Percentiles rank a stretch among this genome's conserved stretches.
Conservation (phyloP, 192 early-diverging fungal species). For the Podochytrium sp. region DNA sequence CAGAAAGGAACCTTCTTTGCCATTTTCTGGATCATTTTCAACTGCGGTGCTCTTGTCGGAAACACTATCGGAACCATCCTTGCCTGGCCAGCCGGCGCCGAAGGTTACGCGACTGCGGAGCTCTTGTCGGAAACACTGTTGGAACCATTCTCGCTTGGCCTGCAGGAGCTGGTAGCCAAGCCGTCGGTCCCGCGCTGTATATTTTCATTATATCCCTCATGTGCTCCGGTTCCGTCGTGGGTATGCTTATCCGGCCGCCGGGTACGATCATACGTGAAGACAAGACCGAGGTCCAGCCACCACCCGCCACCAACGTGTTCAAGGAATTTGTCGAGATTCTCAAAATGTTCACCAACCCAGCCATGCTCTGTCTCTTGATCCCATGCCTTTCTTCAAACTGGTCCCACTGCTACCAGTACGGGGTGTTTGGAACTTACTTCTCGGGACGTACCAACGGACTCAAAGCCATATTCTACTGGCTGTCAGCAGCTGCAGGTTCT, state of each 20-base stretch:
- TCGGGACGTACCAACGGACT: too few species aligned
- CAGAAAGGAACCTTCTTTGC: too few species aligned
- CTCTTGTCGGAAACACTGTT: conserved; percentile 73
- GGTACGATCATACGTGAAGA: conserved; percentile 67
- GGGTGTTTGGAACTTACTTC: conserved; percentile 62
- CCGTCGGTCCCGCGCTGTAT: conserved; percentile 65
- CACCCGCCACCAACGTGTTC: conserved; percentile 69
- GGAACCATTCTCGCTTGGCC: conserved; percentile 71
- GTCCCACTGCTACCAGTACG: conserved; percentile 79
- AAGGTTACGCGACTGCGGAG: conserved; percentile 79
- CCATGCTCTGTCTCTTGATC: conserved; percentile 67
- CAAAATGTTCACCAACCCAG: conserved; percentile 67
- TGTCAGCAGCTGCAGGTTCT: conserved; percentile 70
- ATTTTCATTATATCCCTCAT: conserved; percentile 69
- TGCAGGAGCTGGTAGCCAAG: conserved; percentile 28
- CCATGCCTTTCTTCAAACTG: conserved; percentile 76
- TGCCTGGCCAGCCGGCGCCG: conserved; percentile 78
- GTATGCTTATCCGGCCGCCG: conserved; percentile 61
- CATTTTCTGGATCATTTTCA: too few species aligned
- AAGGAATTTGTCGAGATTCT: conserved; percentile 56
- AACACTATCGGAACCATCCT: too few species aligned
- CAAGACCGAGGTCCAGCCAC: conserved; percentile 66
- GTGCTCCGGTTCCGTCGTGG: conserved; percentile 59
- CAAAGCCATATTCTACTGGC: conserved; percentile 79
- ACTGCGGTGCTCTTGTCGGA: too few species aligned